Conservation (phyloP, 331 rosid genomes). For the Prunus yedoensis region DNA sequence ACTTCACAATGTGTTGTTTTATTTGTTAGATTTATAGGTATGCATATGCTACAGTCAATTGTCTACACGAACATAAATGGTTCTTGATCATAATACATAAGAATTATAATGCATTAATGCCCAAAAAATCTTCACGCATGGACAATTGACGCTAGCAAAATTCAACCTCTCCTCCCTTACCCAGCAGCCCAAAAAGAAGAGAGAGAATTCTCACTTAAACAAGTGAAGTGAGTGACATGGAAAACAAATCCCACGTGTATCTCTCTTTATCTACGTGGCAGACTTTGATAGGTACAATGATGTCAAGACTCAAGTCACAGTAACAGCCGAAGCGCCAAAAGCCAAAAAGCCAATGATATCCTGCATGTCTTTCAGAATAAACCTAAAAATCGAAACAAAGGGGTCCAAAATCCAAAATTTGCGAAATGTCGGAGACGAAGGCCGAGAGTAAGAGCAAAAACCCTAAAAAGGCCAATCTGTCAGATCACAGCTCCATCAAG, state of each 20-base stretch:
- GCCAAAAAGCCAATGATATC: not conserved
- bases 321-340: not conserved
- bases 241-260: not conserved
- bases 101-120: too few species aligned
- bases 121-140: too few species aligned
- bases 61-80: fast-evolving
- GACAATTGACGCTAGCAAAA: too few species aligned
- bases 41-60: too few species aligned
- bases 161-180: too few species aligned
- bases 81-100: too few species aligned
- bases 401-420: not conserved
- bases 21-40: too few species aligned
- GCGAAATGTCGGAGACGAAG: conserved; percentile 27
- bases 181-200: too few species aligned
- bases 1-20: too few species aligned
- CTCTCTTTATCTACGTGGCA: not conserved
- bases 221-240: not conserved
- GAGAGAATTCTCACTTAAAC: not conserved
- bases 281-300: not conserved
- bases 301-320: not conserved
- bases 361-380: not conserved
- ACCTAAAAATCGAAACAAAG: not conserved
- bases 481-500: conserved; percentile 70
- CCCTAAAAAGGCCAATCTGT: conserved; percentile 67
- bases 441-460: conserved; percentile 34